Evolutionary conservation across 192 early-diverging fungal genomes (phyloP).

Genomic region (Coemansia sp.): DNA sequence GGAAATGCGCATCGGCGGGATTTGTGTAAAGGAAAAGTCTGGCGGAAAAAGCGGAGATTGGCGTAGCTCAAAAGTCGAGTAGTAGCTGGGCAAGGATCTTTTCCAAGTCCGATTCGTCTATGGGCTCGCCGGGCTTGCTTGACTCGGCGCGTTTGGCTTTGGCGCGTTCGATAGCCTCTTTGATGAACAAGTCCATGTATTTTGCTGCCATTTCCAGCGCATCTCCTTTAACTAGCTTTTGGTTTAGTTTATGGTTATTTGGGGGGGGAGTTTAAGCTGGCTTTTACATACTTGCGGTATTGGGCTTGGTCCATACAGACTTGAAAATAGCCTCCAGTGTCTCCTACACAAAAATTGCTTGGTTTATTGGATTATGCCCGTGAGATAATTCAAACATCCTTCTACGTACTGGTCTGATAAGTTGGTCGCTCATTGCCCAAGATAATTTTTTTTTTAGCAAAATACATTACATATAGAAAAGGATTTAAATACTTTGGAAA

Average conservation of each 20-base stretch:
- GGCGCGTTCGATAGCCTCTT: conserved; percentile 43
- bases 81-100: conserved; percentile 51
- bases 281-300: conserved; percentile 33
- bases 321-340: conserved; percentile 49
- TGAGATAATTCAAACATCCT: no score
- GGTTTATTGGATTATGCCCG: not conserved
- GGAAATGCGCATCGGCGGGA: conserved; percentile 71
- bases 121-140: conserved; percentile 5
- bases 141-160: conserved; percentile 32
- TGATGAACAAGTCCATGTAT: conserved; percentile 38
- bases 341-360: conserved; percentile 21
- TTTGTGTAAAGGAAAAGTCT: conserved; percentile 73
- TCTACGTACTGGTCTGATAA: conserved; percentile 6
- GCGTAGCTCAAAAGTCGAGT: conserved; percentile 39
- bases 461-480: conserved; percentile 1
- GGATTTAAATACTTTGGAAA: not conserved
- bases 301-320: conserved; percentile 34
- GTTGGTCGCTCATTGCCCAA: conserved; percentile 11
- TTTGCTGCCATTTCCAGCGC: conserved; percentile 37
- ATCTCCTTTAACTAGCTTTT: conserved; percentile 34
- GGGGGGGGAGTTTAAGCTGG: not conserved
- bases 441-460: not conserved
- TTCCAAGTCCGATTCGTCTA: conserved; percentile 50
- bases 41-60: conserved; percentile 80
- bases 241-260: not conserved